Conservation (phyloP, 495 filamentous ascomycete genomes). For the Aspergillus ellipticus region DNA sequence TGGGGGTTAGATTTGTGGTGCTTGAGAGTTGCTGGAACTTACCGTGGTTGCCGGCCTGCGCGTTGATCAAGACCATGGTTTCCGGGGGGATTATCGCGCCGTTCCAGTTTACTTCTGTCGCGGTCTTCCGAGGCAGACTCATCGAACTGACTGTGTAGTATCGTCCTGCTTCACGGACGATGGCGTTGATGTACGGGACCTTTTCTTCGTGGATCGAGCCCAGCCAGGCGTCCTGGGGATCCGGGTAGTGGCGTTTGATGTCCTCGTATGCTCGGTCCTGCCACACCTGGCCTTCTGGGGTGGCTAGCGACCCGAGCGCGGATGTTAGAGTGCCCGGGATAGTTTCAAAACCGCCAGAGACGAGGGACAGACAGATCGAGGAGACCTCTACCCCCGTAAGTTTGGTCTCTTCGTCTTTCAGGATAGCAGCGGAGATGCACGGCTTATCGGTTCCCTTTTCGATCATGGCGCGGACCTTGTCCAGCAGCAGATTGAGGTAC, state of each 20-base stretch:
- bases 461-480: slow-evolving; percentile 46
- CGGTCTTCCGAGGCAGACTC: slow-evolving; percentile 50
- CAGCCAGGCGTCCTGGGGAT: slow-evolving; percentile 47
- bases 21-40: slow-evolving; percentile 9
- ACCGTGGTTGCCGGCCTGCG: slow-evolving; percentile 57
- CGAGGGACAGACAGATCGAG: slow-evolving; percentile 47
- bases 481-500: slow-evolving; percentile 44
- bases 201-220: slow-evolving; percentile 45
- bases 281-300: slow-evolving; percentile 43
- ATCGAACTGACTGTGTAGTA: slow-evolving; percentile 55
- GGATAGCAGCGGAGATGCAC: slow-evolving; percentile 47
- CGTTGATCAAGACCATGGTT: slow-evolving; percentile 56
- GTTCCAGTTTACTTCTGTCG: slow-evolving; percentile 51
- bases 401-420: slow-evolving; percentile 49
- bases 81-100: slow-evolving; percentile 51
- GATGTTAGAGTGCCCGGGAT: slow-evolving; percentile 48
- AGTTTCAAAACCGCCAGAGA: slow-evolving; percentile 52
- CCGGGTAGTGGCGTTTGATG: slow-evolving; percentile 47
- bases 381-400: slow-evolving; percentile 46
- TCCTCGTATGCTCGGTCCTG: slow-evolving; percentile 52
- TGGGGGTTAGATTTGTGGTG: neutral
- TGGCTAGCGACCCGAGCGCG: slow-evolving; percentile 45
- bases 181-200: slow-evolving; percentile 45
- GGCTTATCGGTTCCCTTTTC: slow-evolving; percentile 49
- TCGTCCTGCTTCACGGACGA: slow-evolving; percentile 51